These are phyloP conservation scores for Hirschioporus abietinus DNA, from an alignment of 768 basidiomycete species.

Conservation along the genomic window DNA sequence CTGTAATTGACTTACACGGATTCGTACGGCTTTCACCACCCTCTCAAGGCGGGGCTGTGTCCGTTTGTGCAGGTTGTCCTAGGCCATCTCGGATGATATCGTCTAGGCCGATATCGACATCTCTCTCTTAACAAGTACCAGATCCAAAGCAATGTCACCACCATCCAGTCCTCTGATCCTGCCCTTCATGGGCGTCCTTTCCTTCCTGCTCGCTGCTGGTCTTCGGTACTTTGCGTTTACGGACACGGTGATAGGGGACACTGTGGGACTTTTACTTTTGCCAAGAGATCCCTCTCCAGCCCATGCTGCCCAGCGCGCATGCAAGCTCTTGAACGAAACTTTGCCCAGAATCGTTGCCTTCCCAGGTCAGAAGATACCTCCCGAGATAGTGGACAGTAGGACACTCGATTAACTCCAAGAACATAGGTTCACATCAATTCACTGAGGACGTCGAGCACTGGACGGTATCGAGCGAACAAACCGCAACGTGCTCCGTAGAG, in stretches of 20 bases:
- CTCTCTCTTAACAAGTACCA: background rate
- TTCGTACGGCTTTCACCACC: background rate
- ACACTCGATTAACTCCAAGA: background rate
- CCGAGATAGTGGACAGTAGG: background rate
- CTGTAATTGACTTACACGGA: background rate
- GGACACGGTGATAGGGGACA: background rate
- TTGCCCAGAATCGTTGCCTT: background rate
- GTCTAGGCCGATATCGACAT: background rate
- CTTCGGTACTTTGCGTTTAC: background rate
- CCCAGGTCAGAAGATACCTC: background rate
- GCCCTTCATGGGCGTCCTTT: background rate
- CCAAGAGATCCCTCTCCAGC: background rate
- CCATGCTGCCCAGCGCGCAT: conserved; percentile 3
- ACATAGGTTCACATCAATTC: conserved; percentile 3
- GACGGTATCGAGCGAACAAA: background rate
- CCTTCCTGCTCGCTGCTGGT: background rate
- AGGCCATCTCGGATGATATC: background rate
- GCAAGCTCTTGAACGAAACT: conserved; percentile 1
- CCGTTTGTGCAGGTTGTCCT: background rate
- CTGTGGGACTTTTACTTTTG: background rate
- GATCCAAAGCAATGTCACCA: background rate
- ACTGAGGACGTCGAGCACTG: background rate
- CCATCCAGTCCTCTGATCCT: background rate
- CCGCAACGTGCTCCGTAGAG: background rate
- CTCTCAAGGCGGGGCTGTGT: background rate